Evolutionary conservation across 2,329 filamentous ascomycete genomes (phyloP).

Genomic region (Hymenoscyphus repandus): DNA sequence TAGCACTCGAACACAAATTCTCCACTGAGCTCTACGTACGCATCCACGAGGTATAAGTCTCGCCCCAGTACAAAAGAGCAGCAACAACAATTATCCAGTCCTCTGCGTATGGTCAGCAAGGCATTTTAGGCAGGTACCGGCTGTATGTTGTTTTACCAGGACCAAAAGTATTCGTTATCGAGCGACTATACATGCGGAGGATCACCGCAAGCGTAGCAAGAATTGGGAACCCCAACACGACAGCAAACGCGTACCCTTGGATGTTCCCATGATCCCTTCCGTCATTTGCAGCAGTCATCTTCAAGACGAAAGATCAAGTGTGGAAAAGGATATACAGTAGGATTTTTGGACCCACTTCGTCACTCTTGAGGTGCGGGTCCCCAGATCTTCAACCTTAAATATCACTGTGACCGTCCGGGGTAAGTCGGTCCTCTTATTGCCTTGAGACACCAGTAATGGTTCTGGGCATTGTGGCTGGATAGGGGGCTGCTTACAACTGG

Average conservation of each 20-base stretch:
- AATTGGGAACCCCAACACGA: background rate
- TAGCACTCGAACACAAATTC: background rate
- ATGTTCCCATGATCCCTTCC: background rate
- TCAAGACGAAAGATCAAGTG: no score
- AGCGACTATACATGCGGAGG: slow-evolving; percentile 2
- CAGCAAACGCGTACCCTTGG: background rate
- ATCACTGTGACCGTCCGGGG: background rate
- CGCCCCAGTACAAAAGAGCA: slow-evolving; percentile 2
- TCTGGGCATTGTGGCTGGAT: no score
- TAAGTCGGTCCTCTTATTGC: no score
- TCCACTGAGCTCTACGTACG: background rate
- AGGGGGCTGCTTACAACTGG: no score
- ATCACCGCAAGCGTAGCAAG: background rate
- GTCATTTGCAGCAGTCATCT: background rate
- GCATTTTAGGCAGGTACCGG: background rate
- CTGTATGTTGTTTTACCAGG: background rate
- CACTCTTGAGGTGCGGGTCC: no score
- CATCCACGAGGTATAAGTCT: background rate
- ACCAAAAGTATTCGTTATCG: background rate
- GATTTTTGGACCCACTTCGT: no score
- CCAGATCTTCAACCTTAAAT: background rate
- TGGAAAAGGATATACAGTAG: no score
- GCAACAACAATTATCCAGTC: background rate
- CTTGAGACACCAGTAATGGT: no score
- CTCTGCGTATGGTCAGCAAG: background rate